A percentile compares a stretch with the other conserved stretches of the same genome.
These are phyloP conservation scores for Vinca major DNA, from an alignment of 305 asterid genomes.

Conservation along the genomic window DNA sequence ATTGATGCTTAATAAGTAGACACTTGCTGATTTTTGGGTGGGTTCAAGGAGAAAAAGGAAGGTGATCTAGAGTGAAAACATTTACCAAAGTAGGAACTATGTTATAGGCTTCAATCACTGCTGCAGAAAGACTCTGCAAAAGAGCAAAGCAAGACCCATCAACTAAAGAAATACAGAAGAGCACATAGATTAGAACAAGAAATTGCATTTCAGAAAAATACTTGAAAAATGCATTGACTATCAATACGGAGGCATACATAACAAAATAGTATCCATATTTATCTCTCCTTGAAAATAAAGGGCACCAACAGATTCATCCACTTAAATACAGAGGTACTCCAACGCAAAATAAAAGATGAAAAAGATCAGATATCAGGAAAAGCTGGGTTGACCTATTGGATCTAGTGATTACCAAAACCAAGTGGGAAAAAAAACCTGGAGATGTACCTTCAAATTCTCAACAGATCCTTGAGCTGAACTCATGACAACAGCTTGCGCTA, in stretches of 20 bases:
- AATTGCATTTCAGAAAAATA: background rate
- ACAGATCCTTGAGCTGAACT: slow-evolving; percentile 35
- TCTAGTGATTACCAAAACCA: slow-evolving; percentile 4
- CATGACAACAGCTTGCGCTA: slow-evolving; percentile 80
- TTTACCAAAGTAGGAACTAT: slow-evolving; percentile 75
- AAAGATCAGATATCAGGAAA: background rate
- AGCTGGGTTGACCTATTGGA: background rate
- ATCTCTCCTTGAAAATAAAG: background rate
- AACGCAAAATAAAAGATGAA: background rate
- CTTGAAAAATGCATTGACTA: background rate
- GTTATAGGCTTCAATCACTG: slow-evolving; percentile 80
- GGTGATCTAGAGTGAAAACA: slow-evolving; percentile 9
- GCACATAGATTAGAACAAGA: background rate
- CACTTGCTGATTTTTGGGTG: background rate
- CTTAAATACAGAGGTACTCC: background rate
- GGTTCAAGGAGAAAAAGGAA: slow-evolving; percentile 9
- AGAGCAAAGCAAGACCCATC: slow-evolving; percentile 10
- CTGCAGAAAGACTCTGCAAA: slow-evolving; percentile 53
- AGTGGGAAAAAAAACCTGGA: slow-evolving; percentile 45
- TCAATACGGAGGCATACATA: background rate
- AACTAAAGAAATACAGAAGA: background rate
- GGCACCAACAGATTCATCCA: background rate
- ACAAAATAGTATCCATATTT: slow-evolving; percentile 1
- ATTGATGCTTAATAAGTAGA: background rate
- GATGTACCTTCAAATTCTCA: slow-evolving; percentile 51